Base-by-base conservation (phyloP, 1,284 basidiomycete species). In the Earliella scabrosa region DNA sequence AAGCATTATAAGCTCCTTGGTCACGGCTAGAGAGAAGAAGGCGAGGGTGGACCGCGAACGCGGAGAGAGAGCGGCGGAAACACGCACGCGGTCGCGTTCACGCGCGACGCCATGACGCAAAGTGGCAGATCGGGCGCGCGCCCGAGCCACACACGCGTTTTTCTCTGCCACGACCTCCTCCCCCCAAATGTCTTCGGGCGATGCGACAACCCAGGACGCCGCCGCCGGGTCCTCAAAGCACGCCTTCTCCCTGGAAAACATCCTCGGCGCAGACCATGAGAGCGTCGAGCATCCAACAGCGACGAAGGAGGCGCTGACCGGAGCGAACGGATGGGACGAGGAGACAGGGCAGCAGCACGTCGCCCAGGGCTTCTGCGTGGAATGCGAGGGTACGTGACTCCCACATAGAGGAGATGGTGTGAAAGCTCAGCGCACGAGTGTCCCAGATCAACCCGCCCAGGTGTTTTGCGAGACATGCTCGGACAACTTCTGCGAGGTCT, bases 401-500 rank as follows among this genome's bases (percentile, higher is more conserved):
- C n/a, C n/a, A n/a, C n/a, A n/a, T n/a, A n/a, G n/a, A n/a, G n/a
- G n/a, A n/a, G n/a, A n/a, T n/a, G n/a, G n/a, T n/a, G n/a, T n/a
- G n/a, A n/a, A 31, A 13, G 29, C 29, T 31, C 29, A 31, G 13
- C 13, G 29, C n/a, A n/a, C 29, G 29, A 31, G 13, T 31, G 13
- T 31, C 29, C 41, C 65, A 93, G 90, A 93, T 75, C 91, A 93
- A 72, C 90, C 91, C 52, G 87, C 89, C 8, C 82, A 90, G 66
- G 66, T 92, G 16, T 71, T 77, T 46, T 93, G 91, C 64, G 83
- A 87, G 66, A 77, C 80, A 10, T 93, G 91, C 67, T 72, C 65
- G 7, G 90, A 93, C 68, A 72, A 78, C 32, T 93, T 85, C 66
- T 93, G 91, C 59, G 87, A 92, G 68, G 90, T 93, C 21, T 93